These are phyloP conservation scores for Artemisia tridentata DNA, from an alignment of 129 eudicot genomes.

Conservation along the genomic window DNA sequence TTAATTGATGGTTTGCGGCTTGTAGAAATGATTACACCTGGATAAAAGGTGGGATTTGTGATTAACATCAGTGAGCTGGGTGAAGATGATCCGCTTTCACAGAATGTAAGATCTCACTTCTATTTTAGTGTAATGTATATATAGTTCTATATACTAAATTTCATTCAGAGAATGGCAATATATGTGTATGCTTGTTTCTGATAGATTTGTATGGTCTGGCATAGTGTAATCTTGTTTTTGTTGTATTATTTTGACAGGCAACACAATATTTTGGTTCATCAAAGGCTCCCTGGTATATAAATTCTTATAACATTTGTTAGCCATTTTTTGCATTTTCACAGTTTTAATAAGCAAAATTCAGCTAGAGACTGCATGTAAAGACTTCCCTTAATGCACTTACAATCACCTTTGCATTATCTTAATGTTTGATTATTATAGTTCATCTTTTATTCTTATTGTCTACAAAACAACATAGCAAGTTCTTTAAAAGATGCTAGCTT, in stretches of 20 bases:
- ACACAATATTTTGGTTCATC: slow-evolving; percentile 33
- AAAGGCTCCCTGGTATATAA: slow-evolving; percentile 54
- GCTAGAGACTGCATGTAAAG: too few species aligned
- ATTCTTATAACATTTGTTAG: slow-evolving; percentile 13
- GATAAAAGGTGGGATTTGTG: slow-evolving; percentile 40
- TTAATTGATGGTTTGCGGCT: too few species aligned
- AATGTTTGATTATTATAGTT: slow-evolving; percentile 1
- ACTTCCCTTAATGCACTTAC: too few species aligned
- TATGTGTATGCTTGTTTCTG: not conserved
- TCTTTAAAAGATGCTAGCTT: slow-evolving; percentile 4
- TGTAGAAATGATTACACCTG: too few species aligned
- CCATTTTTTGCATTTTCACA: not conserved
- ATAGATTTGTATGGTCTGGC: not conserved
- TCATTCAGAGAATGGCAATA: not conserved
- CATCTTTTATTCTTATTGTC: not conserved
- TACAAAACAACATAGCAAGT: slow-evolving; percentile 7
- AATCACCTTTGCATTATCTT: not conserved
- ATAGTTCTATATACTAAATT: not conserved
- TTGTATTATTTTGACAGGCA: slow-evolving; percentile 46
- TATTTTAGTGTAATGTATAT: not conserved
- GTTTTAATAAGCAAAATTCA: too few species aligned
- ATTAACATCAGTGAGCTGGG: slow-evolving; percentile 59
- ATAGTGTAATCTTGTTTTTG: slow-evolving; percentile 17
- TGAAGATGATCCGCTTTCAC: slow-evolving; percentile 53
- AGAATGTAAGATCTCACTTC: slow-evolving; percentile 44